Conservation (phyloP, 345 rosid genomes). For the Eucalyptus melliodora region DNA sequence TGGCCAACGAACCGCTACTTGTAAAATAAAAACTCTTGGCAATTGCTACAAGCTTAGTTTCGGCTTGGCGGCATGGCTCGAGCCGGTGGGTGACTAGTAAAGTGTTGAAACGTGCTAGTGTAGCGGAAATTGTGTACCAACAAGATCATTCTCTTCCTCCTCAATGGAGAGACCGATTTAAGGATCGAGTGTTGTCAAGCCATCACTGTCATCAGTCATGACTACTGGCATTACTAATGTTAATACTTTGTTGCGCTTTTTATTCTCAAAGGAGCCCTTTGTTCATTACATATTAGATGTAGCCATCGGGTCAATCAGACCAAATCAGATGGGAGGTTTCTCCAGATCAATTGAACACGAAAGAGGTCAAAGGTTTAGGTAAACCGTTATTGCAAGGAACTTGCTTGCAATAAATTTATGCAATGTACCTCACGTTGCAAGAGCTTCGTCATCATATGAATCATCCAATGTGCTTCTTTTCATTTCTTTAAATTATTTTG, state of each 20-base stretch:
- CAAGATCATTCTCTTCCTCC: no score
- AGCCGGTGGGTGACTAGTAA: no score
- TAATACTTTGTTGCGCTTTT: background rate
- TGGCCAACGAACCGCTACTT: no score
- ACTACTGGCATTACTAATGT: constrained; percentile 39
- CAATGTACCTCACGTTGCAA: background rate
- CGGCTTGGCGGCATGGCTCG: no score
- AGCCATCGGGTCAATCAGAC: background rate
- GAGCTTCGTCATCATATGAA: background rate
- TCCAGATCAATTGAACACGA: background rate
- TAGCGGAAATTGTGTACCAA: no score
- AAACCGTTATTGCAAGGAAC: background rate
- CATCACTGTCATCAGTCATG: background rate
- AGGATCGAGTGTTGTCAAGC: no score
- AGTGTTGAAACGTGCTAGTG: no score
- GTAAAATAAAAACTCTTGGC: no score
- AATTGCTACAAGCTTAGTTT: no score
- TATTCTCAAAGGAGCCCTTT: background rate
- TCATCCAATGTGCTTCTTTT: background rate
- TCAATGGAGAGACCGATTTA: no score
- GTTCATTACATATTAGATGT: background rate
- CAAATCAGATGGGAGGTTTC: background rate
- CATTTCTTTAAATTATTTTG: background rate
- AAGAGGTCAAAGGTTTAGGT: background rate
- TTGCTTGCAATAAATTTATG: background rate